Evolutionary conservation across 1,139 yeast species (phyloP).

Genomic region (Kurtzmaniella quercitrusa): DNA sequence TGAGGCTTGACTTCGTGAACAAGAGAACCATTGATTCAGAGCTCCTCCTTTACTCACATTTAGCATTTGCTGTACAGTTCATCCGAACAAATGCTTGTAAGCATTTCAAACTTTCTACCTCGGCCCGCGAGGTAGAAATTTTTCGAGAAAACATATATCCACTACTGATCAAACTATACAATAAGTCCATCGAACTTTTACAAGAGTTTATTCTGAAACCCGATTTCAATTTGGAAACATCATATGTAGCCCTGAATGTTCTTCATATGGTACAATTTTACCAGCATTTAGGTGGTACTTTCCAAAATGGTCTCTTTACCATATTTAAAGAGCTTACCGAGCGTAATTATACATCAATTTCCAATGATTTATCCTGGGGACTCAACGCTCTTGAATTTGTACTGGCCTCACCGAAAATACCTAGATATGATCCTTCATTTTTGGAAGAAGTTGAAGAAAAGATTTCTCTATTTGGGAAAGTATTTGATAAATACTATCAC

Average conservation of each 20-base stretch:
- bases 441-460: conserved; percentile 18
- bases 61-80: conserved; percentile 19
- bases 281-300: conserved; percentile 12
- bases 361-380: conserved; percentile 15
- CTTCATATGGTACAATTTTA: conserved; percentile 24
- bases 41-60: conserved; percentile 13
- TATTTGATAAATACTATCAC: conserved; percentile 4
- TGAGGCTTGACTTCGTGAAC: background rate
- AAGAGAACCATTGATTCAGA: background rate
- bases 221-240: conserved; percentile 17
- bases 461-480: conserved; percentile 11
- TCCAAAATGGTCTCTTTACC: conserved; percentile 23
- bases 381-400: conserved; percentile 20
- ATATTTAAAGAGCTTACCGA: conserved; percentile 16
- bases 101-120: conserved; percentile 13
- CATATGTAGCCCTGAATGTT: conserved; percentile 21
- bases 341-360: conserved; percentile 3
- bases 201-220: conserved; percentile 14
- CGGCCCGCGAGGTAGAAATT: conserved; percentile 3
- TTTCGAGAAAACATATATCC: conserved; percentile 12
- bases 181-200: conserved; percentile 17
- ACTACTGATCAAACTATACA: conserved; percentile 19
- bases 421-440: conserved; percentile 18
- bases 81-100: conserved; percentile 20
- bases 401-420: conserved; percentile 19